Evolutionary conservation across 106 monocot species (phyloP).

Genomic region (Allium cepa): DNA sequence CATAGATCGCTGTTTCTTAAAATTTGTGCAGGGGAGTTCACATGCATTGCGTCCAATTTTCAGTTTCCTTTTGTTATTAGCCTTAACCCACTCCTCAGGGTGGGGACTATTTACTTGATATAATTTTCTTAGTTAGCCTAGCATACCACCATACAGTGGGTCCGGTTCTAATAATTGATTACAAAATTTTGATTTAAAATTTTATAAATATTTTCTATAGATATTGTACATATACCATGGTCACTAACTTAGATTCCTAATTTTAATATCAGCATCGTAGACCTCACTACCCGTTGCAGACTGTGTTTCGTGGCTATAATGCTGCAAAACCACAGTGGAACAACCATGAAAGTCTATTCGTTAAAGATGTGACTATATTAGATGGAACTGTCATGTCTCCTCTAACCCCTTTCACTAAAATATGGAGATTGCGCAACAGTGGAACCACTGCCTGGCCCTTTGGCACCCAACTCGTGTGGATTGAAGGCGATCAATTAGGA

Average conservation of each 20-base stretch:
- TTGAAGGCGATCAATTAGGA: slow-evolving; percentile 60
- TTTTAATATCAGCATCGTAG: slow-evolving; percentile 12
- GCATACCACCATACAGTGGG: too few species aligned
- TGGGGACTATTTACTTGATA: too few species aligned
- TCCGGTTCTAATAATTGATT: too few species aligned
- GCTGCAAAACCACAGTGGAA: slow-evolving; percentile 7
- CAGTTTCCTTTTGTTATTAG: too few species aligned
- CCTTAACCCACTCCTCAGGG: too few species aligned
- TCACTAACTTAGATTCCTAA: not conserved
- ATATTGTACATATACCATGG: too few species aligned
- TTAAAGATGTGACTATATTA: slow-evolving; percentile 63
- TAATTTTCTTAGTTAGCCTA: too few species aligned
- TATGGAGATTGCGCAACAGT: slow-evolving; percentile 87
- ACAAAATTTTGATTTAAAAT: too few species aligned
- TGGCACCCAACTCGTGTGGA: slow-evolving; percentile 76
- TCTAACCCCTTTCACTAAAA: slow-evolving; percentile 66
- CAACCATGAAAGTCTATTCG: slow-evolving; percentile 61
- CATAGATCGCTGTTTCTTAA: too few species aligned
- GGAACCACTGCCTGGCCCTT: slow-evolving; percentile 59
- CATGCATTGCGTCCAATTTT: too few species aligned
- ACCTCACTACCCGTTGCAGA: not conserved
- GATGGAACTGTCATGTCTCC: slow-evolving; percentile 77
- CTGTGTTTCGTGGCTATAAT: slow-evolving; percentile 10
- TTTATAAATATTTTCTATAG: too few species aligned
- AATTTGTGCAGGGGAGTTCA: too few species aligned